These are phyloP conservation scores for Rhododendron ovatum DNA, from an alignment of 148 eudicot species.

Conservation along the genomic window DNA sequence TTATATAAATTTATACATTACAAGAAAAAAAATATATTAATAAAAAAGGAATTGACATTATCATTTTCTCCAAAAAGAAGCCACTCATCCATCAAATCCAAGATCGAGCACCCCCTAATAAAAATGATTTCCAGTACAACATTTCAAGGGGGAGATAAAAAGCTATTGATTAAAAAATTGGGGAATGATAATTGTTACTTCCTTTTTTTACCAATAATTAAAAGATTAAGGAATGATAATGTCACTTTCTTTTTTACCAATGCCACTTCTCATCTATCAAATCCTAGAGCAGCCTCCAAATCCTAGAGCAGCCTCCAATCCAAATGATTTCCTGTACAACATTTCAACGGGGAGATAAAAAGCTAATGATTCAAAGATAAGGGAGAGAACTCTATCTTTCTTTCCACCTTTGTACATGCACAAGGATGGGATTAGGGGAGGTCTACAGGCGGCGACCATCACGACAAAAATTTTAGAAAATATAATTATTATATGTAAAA, in stretches of 20 bases:
- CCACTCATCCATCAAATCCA: too few species aligned
- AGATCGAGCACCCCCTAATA: not conserved
- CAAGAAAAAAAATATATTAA: too few species aligned
- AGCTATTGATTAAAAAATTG: not conserved
- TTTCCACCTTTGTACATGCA: not conserved
- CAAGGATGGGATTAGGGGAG: too few species aligned
- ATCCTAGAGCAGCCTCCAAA: not conserved
- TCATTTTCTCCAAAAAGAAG: too few species aligned
- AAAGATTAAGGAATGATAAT: not conserved
- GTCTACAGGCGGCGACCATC: too few species aligned
- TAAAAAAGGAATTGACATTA: too few species aligned
- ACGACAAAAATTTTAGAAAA: too few species aligned
- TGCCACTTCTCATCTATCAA: not conserved
- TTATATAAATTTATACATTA: too few species aligned
- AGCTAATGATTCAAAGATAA: not conserved
- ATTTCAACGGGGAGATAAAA: not conserved
- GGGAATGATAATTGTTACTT: not conserved
- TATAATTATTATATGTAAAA: too few species aligned
- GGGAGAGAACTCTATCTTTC: not conserved
- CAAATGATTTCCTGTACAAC: too few species aligned
- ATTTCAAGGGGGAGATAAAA: not conserved
- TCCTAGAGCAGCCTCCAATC: not conserved
- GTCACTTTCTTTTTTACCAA: too few species aligned
- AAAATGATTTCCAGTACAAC: not conserved
- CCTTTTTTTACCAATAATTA: too few species aligned